These are phyloP conservation scores for Allantophomopsis lycopodina DNA, from an alignment of 2,329 filamentous ascomycete genomes.

Conservation along the genomic window DNA sequence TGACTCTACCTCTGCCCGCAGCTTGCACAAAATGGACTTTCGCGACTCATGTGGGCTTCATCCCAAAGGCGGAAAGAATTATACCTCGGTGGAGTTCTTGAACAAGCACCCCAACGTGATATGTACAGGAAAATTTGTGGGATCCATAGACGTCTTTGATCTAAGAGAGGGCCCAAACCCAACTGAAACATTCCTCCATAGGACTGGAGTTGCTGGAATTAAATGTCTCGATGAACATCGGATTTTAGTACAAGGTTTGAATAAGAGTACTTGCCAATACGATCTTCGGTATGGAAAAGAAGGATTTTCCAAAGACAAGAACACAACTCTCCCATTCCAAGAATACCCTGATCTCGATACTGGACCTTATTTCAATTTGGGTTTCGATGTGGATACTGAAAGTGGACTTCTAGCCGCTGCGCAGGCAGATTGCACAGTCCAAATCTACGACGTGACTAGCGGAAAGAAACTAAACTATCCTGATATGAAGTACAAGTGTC, in stretches of 20 bases:
- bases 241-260: slow-evolving; percentile 37
- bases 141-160: slow-evolving; percentile 23
- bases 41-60: too few species aligned
- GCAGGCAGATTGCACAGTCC: slow-evolving; percentile 24
- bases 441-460: slow-evolving; percentile 1
- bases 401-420: slow-evolving; percentile 37
- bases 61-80: neutral
- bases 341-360: slow-evolving; percentile 37
- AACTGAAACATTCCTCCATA: slow-evolving; percentile 6
- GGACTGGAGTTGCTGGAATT: slow-evolving; percentile 9
- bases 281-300: slow-evolving; percentile 33
- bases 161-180: slow-evolving; percentile 4
- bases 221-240: slow-evolving; percentile 30
- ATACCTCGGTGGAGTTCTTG: neutral
- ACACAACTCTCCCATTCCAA: slow-evolving; percentile 24
- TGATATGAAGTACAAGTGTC: neutral
- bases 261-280: slow-evolving; percentile 36
- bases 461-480: neutral
- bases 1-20: too few species aligned
- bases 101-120: slow-evolving; percentile 1
- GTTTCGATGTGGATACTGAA: slow-evolving; percentile 34
- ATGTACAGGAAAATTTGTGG: slow-evolving; percentile 31
- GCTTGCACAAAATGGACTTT: too few species aligned
- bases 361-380: slow-evolving; percentile 29
- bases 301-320: neutral